Percentiles rank a stretch among this genome's conserved stretches.
Evolutionary conservation across 1,139 yeast genomes (phyloP).

Genomic region (Geotrichum klebahnii): DNA sequence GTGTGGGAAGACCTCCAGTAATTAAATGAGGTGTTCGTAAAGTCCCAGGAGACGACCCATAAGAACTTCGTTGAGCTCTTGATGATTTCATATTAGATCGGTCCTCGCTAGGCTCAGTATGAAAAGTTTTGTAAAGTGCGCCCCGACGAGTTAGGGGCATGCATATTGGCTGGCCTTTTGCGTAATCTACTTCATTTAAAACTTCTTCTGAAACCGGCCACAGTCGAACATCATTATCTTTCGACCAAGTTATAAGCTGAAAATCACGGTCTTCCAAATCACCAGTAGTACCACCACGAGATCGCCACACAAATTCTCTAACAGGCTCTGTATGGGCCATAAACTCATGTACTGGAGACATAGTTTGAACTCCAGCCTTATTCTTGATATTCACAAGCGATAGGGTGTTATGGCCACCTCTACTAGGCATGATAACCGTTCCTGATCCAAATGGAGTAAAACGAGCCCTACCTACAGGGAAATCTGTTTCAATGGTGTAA

Average conservation of each 20-base stretch:
- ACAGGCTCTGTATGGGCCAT: conserved; percentile 82
- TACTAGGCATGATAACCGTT: conserved; percentile 84
- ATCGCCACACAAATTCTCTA: conserved; percentile 84
- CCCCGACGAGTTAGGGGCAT: conserved; percentile 42
- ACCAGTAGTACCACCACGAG: conserved; percentile 47
- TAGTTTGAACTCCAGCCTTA: conserved; percentile 28
- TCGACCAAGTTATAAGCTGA: conserved; percentile 91
- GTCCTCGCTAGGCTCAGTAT: conserved; percentile 45
- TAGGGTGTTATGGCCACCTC: conserved; percentile 79
- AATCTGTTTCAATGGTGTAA: conserved; percentile 63
- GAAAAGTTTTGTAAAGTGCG: conserved; percentile 48
- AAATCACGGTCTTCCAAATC: conserved; percentile 67
- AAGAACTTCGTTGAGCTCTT: conserved; percentile 15
- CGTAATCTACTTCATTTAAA: conserved; percentile 57
- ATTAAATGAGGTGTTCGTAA: conserved; percentile 9
- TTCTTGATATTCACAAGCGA: conserved; percentile 53
- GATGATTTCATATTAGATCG: conserved; percentile 10
- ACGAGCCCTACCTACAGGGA: conserved; percentile 86
- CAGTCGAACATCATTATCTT: conserved; percentile 75
- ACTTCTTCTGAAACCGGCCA: conserved; percentile 70
- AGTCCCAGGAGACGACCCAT: conserved; percentile 19
- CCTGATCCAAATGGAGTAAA: conserved; percentile 86
- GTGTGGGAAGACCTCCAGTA: conserved; percentile 13
- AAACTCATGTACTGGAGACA: conserved; percentile 48
- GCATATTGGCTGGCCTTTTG: conserved; percentile 41